Conservation (phyloP, 768 basidiomycete species). For the Tulasnella sp. region DNA sequence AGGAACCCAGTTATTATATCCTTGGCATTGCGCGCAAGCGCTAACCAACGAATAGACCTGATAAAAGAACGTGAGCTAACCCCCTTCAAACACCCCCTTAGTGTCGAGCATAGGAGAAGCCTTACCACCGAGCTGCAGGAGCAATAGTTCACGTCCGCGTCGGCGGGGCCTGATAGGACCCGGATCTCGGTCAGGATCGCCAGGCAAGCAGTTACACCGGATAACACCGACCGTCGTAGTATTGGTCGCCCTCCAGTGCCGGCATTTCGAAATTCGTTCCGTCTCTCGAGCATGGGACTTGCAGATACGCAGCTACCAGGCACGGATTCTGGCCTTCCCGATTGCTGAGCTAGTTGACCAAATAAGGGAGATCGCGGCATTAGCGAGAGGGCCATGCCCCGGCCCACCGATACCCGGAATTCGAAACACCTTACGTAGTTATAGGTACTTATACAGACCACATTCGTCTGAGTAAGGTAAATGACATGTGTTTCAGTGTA, state of each 20-base stretch:
- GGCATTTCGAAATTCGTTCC: slow-evolving; percentile 20
- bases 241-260: not conserved
- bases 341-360: slow-evolving; percentile 21
- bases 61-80: no score
- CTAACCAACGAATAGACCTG: slow-evolving; percentile 55
- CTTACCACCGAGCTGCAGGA: slow-evolving; percentile 57
- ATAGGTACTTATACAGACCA: not conserved
- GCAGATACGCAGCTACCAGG: slow-evolving; percentile 31
- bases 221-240: not conserved
- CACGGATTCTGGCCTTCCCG: slow-evolving; percentile 25
- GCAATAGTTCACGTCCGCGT: slow-evolving; percentile 42
- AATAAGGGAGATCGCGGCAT: no score
- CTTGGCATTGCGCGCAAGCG: slow-evolving; percentile 65
- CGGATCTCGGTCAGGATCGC: not conserved
- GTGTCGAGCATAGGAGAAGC: not conserved
- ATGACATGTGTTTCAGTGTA: not conserved
- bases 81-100: not conserved
- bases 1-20: slow-evolving; percentile 46
- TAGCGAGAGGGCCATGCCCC: not conserved
- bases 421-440: not conserved
- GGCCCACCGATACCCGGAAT: not conserved
- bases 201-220: not conserved
- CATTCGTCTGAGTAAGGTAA: not conserved
- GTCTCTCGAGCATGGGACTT: not conserved
- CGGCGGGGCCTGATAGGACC: slow-evolving; percentile 15